A percentile compares a stretch with the other conserved stretches of the same genome.
Conservation (phyloP, 2,329 filamentous ascomycete genomes). For the Penicillium vulpinum region DNA sequence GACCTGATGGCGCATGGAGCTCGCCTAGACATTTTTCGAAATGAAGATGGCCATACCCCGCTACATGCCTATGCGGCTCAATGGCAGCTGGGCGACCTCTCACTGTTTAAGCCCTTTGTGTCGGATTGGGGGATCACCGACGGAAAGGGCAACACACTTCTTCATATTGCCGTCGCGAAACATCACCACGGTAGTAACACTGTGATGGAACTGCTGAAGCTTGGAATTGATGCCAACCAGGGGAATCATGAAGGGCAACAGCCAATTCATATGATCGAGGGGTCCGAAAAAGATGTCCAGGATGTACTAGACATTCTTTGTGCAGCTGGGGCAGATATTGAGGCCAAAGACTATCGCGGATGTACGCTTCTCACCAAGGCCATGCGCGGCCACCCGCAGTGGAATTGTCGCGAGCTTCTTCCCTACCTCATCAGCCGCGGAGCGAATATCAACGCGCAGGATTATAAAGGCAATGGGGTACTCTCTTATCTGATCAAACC, state of each 20-base stretch:
- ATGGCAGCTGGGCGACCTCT: constrained; percentile 10
- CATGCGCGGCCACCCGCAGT: background rate
- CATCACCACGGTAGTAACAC: background rate
- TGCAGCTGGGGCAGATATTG: constrained; percentile 18
- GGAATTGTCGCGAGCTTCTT: background rate
- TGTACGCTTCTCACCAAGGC: constrained; percentile 9
- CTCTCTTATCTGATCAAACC: constrained; percentile 9
- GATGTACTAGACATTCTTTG: constrained; percentile 1
- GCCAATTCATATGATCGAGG: background rate
- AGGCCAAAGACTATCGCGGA: constrained; percentile 16
- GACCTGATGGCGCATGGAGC: constrained; percentile 17
- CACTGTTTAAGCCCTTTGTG: constrained; percentile 12
- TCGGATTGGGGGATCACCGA: constrained; percentile 11
- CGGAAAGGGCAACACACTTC: constrained; percentile 17
- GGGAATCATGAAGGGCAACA: constrained; percentile 1
- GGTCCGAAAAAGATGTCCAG: background rate
- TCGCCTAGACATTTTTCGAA: constrained; percentile 9
- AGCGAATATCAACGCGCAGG: constrained; percentile 17
- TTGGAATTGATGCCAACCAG: background rate
- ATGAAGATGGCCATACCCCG: constrained; percentile 10
- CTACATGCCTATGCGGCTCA: constrained; percentile 13
- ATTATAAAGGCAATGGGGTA: constrained; percentile 18
- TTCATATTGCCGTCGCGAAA: constrained; percentile 12
- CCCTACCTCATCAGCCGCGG: constrained; percentile 11
- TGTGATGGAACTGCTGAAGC: background rate